Evolutionary conservation across 169 alveolate species (phyloP), one percentile per base, ranked within the genome.

Genomic region (Plasmodium gaboni): DNA sequence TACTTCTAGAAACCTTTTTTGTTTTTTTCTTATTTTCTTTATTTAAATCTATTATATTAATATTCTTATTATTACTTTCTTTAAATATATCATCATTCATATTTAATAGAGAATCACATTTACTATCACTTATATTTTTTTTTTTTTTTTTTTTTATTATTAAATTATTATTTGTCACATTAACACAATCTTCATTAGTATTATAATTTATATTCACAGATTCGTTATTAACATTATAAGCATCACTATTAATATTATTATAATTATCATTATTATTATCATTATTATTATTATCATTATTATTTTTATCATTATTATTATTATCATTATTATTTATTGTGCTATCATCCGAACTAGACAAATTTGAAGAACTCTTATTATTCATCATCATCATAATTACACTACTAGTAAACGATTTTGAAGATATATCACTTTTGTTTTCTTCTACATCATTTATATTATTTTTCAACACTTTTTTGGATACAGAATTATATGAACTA

Each of bases 391-490:
- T 17, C 22, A 6, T 55, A 17, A 55, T 15, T 12, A 55, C 22
- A 8, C 22, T 71, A 57, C 83, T 7, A 42, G 22, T 55, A 50
- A 48, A 70, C 8, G 80, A 7, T 17, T 17, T 10, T 0, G 80
- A 46, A 28, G 80, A 70, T 13, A 17, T 70, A 19, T 19, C 26
- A 50, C 64, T 70, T 22, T 22, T 65, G 12, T 65, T 65, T 32
- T 38, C 73, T 0, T 65, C 57, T 0, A 0, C 24, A 17, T n/a
- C 24, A 60, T 60, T 60, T 9, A 17, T 57, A 24, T 22, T 64
- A 7, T 69, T 76, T 46, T 76, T 61, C 42, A 69, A 65, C 32
- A 19, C 17, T 26, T 42, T 64, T 15, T 64, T 86, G 8, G 67
- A 48, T 17, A 17, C 38, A 38, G 10, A 38, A 38, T 38, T 38